A percentile compares a stretch with the other conserved stretches of the same genome.
These are phyloP conservation scores for Porphyrellus sp. DNA, from an alignment of 1,284 basidiomycete species.

Conservation along the genomic window DNA sequence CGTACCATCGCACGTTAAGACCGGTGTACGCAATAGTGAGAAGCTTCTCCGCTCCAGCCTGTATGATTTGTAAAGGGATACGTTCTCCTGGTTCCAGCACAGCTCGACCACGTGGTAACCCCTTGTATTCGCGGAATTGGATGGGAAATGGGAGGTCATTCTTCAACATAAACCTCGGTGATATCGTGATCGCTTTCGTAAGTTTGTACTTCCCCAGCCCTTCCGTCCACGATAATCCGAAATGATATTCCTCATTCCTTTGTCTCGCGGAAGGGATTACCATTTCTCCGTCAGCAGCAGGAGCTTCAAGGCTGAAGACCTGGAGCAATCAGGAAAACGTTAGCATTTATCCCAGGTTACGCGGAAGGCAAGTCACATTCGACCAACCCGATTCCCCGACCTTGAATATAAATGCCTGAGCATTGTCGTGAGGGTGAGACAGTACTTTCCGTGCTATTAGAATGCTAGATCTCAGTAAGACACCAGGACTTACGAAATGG, in stretches of 20 bases:
- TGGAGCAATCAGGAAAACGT: conserved; percentile 29
- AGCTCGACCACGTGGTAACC: conserved; percentile 64
- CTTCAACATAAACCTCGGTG: conserved; percentile 89
- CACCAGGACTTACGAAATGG: conserved; percentile 68
- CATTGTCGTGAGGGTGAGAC: conserved; percentile 80
- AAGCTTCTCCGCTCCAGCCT: conserved; percentile 64
- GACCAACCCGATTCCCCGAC: conserved; percentile 93
- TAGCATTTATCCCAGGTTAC: background rate
- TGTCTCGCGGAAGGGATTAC: conserved; percentile 67
- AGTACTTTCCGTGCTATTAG: conserved; percentile 61
- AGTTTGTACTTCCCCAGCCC: conserved; percentile 96
- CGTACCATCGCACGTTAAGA: conserved; percentile 80
- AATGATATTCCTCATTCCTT: conserved; percentile 77
- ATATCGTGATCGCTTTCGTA: conserved; percentile 89
- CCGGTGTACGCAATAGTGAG: conserved; percentile 85
- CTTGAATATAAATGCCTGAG: conserved; percentile 83
- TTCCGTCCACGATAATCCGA: conserved; percentile 91
- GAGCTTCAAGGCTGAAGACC: conserved; percentile 88
- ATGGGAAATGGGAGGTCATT: conserved; percentile 75
- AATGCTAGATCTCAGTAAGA: conserved; percentile 35
- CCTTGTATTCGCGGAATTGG: conserved; percentile 84
- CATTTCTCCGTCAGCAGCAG: conserved; percentile 86
- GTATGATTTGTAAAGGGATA: conserved; percentile 68
- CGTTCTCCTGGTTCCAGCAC: conserved; percentile 69
- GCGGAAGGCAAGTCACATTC: conserved; percentile 47